Conservation (phyloP, 352 stramenopile genomes). For the Paralagenidium karlingii region DNA sequence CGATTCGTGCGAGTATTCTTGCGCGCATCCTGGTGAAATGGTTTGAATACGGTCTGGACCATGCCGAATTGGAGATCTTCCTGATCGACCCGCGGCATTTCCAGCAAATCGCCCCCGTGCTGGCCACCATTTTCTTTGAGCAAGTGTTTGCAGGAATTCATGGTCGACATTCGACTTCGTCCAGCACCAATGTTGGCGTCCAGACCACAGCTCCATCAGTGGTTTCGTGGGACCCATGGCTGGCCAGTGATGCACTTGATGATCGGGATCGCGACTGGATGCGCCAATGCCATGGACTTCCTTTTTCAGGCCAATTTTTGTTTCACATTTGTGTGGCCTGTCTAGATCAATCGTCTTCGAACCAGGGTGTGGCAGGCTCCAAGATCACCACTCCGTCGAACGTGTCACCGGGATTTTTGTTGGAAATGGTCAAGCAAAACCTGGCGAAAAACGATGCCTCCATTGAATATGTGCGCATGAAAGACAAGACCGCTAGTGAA, state of each 20-base stretch:
- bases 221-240: too few relatives aligned
- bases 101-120: constrained; percentile 31
- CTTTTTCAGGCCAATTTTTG: constrained; percentile 69
- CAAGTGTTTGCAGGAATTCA: constrained; percentile 38
- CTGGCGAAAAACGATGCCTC: constrained; percentile 57
- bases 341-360: too few relatives aligned
- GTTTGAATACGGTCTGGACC: constrained; percentile 59
- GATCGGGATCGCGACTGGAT: constrained; percentile 73
- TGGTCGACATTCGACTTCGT: too few relatives aligned
- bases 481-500: constrained; percentile 42
- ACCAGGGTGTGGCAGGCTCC: too few relatives aligned
- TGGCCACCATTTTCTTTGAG: constrained; percentile 68
- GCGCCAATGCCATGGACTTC: constrained; percentile 50
- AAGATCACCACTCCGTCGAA: too few relatives aligned
- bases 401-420: too few relatives aligned
- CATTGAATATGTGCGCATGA: constrained; percentile 30
- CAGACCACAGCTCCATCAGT: too few relatives aligned
- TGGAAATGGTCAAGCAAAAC: constrained; percentile 66
- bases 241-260: constrained; percentile 26
- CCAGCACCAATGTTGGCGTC: too few relatives aligned
- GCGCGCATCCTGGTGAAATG: constrained; percentile 72
- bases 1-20: constrained; percentile 51
- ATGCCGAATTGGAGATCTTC: constrained; percentile 43
- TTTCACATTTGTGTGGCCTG: constrained; percentile 61
- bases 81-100: constrained; percentile 51